Base-by-base conservation (phyloP, 2,329 filamentous ascomycete genomes). In the Penicillium occitanis region DNA sequence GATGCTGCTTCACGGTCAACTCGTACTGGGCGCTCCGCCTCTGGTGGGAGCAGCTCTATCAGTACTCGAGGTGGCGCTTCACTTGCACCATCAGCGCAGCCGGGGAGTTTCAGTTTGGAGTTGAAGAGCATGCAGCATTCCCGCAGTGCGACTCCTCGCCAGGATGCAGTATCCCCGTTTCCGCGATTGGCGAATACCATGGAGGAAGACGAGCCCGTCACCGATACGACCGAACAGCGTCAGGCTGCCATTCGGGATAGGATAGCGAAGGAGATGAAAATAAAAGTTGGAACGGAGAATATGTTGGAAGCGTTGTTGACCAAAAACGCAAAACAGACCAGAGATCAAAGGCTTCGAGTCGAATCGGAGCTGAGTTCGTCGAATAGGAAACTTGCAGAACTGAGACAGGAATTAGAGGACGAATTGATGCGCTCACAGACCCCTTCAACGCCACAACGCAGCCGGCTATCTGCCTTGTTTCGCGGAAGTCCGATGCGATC, bases 211-310 rank as follows among this genome's bases (percentile, higher is more conserved):
- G 86, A 87, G 67, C 78, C 73, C 5, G 33, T 25, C 71, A 81
- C 71, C 68, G 85, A 84, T 10, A 85, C 88, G 7, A 85, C 88
- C 14, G 92, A 96, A 76, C 88, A 92, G 78, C 86, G 88, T 48
- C 88, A 97, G 72, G 86, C 88, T 25, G 84, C 87, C 61, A 85
- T 97, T 69, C 89, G 90, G 73, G 93, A 97, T 72, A 87, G 90
- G 74, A 90, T 99, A 69, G 94, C 93, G 71, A 94, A 96, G 73
- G 96, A 99, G 81, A 89, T 93, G 81, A 98, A 98, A 83, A 98
- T 99, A 76, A 97, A 96, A 79, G 91, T 94, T 73, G 95, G 95
- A 22, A 97, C 94, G 66, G 95, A 99, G 82, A 99, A 99, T 76
- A 89, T 99, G 87, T 84, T 99, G 46, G 95, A 99, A 81, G 95